Evolutionary conservation across 768 basidiomycete genomes (phyloP).

Genomic region (Suillus discolor): DNA sequence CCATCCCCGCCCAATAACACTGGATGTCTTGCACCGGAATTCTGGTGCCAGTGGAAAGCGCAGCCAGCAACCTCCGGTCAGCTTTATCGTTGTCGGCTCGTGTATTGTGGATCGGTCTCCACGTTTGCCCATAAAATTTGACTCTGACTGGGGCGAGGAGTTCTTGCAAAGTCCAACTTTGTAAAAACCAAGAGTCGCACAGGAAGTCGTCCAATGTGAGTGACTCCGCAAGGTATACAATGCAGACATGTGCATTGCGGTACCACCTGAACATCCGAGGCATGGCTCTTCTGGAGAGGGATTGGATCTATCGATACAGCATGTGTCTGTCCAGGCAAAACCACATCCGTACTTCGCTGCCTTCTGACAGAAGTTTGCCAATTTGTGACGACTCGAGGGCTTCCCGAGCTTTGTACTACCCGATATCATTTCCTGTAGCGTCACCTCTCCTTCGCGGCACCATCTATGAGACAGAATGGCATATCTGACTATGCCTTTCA

Average conservation of each 20-base stretch:
- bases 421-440: slow-evolving; percentile 12
- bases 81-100: slow-evolving; percentile 26
- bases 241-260: slow-evolving; percentile 24
- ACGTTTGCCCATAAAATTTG: slow-evolving; percentile 24
- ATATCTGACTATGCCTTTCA: slow-evolving; percentile 24
- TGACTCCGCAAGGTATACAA: slow-evolving; percentile 16
- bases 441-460: slow-evolving; percentile 9
- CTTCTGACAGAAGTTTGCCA: slow-evolving; percentile 13
- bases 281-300: not conserved
- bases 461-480: slow-evolving; percentile 22
- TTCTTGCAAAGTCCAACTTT: slow-evolving; percentile 14
- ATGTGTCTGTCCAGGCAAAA: slow-evolving; percentile 23
- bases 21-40: slow-evolving; percentile 19
- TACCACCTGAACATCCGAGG: slow-evolving; percentile 19
- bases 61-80: slow-evolving; percentile 16
- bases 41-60: slow-evolving; percentile 17
- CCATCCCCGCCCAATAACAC: slow-evolving; percentile 20
- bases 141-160: slow-evolving; percentile 22
- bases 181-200: slow-evolving; percentile 19
- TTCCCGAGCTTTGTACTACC: not conserved
- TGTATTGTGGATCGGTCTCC: slow-evolving; percentile 20
- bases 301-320: slow-evolving; percentile 15
- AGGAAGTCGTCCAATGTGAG: slow-evolving; percentile 11
- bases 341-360: slow-evolving; percentile 20
- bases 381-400: slow-evolving; percentile 17